Evolutionary conservation across 1,139 yeast genomes (phyloP).

Genomic region (Debaryomycetaceae sp.): DNA sequence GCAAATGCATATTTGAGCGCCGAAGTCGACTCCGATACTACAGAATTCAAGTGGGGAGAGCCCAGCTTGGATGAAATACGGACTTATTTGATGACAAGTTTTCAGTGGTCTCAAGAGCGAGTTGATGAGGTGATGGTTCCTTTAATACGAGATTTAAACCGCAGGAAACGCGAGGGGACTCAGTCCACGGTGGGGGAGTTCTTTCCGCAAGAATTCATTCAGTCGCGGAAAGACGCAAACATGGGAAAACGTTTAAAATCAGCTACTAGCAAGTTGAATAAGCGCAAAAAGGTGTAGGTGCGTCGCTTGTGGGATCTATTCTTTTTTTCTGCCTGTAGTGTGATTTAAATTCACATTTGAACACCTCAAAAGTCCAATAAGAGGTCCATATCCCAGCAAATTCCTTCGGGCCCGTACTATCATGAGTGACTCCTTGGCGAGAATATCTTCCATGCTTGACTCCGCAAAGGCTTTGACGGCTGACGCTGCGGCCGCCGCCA

Average conservation of each 20-base stretch:
- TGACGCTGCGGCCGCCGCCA: slow-evolving; percentile 75
- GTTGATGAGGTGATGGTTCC: slow-evolving; percentile 89
- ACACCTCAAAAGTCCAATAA: no score
- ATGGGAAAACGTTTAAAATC: slow-evolving; percentile 50
- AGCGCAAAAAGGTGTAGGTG: slow-evolving; percentile 5
- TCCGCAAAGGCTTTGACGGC: slow-evolving; percentile 72
- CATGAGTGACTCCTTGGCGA: slow-evolving; percentile 35
- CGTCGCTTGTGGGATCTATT: not conserved
- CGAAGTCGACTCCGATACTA: slow-evolving; percentile 71
- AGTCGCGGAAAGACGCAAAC: slow-evolving; percentile 31
- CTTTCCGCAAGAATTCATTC: slow-evolving; percentile 41
- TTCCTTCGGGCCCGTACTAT: no score
- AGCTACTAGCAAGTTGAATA: slow-evolving; percentile 44
- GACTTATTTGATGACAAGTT: slow-evolving; percentile 51
- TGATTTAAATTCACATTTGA: no score
- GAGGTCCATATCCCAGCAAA: not conserved
- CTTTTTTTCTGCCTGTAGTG: no score
- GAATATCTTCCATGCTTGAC: slow-evolving; percentile 45
- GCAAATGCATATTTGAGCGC: slow-evolving; percentile 68
- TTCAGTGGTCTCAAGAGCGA: slow-evolving; percentile 74
- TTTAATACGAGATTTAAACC: slow-evolving; percentile 68
- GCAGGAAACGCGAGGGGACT: slow-evolving; percentile 40
- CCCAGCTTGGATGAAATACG: slow-evolving; percentile 79
- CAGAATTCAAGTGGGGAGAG: slow-evolving; percentile 79
- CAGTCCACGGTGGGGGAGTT: slow-evolving; percentile 51